Conservation (phyloP, 805 yeast species). For the Yarrowia deformans region DNA sequence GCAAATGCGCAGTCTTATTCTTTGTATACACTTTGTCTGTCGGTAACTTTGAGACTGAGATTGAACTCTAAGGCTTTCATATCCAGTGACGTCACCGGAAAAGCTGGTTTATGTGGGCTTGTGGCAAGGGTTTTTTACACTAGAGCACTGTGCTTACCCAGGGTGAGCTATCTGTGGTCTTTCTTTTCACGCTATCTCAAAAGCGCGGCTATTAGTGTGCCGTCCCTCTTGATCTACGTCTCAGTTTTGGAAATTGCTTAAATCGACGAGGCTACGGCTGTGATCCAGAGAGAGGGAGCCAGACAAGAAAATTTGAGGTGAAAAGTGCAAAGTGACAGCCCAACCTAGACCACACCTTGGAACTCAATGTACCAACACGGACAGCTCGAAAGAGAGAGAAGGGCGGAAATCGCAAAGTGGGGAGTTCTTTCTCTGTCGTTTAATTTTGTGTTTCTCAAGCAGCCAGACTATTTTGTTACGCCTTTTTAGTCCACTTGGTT, state of each 20-base stretch:
- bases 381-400: not conserved
- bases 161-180: no score
- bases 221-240: not conserved
- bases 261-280: slow-evolving; percentile 13
- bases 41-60: slow-evolving; percentile 35
- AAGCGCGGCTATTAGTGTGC: no score
- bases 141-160: not conserved
- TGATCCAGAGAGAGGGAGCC: not conserved
- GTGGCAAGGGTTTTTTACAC: not conserved
- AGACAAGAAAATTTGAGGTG: not conserved
- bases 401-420: not conserved
- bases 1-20: slow-evolving; percentile 34
- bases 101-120: slow-evolving; percentile 7
- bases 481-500: no score
- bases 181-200: no score
- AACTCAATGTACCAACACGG: slow-evolving; percentile 22
- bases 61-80: slow-evolving; percentile 11
- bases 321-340: slow-evolving; percentile 21
- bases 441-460: not conserved
- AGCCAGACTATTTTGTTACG: not conserved
- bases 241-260: slow-evolving; percentile 19
- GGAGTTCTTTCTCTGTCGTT: not conserved
- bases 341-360: not conserved
- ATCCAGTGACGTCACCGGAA: slow-evolving; percentile 23
- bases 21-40: slow-evolving; percentile 30